Conservation (phyloP, 1,284 basidiomycete genomes). For the Cutaneotrichosporon cavernicola region DNA sequence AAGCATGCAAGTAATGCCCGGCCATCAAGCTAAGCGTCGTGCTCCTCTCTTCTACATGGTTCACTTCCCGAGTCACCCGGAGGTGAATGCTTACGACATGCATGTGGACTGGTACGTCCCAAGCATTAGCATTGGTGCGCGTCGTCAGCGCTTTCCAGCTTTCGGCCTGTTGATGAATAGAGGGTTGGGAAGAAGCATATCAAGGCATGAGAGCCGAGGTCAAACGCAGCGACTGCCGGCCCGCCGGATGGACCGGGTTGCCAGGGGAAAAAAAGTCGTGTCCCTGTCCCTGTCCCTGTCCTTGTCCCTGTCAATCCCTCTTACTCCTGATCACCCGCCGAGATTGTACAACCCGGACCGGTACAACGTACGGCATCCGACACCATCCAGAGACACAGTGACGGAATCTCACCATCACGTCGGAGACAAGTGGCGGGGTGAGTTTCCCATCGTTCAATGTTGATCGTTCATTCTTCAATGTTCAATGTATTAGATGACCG, state of each 20-base stretch:
- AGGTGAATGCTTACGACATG: background rate
- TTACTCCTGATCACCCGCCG: too few relatives aligned
- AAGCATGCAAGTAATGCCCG: too few relatives aligned
- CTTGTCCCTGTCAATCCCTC: background rate
- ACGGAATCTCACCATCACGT: too few relatives aligned
- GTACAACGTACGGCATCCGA: background rate
- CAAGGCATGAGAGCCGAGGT: background rate
- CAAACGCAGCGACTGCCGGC: background rate
- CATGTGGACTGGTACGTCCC: background rate
- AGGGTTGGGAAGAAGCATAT: slow-evolving; percentile 5
- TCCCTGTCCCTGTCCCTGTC: background rate
- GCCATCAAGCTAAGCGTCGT: too few relatives aligned
- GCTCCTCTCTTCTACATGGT: too few relatives aligned
- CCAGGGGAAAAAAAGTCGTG: background rate
- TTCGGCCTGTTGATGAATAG: too few relatives aligned
- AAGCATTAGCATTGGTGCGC: background rate
- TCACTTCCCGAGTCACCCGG: background rate
- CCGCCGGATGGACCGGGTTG: slow-evolving; percentile 8
- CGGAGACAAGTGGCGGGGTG: too few relatives aligned
- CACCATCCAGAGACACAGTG: background rate
- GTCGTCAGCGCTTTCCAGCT: background rate
- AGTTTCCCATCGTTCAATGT: too few relatives aligned
- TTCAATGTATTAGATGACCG: too few relatives aligned
- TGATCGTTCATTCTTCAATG: too few relatives aligned
- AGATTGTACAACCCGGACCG: too few relatives aligned